Percentiles rank a stretch among this genome's conserved stretches.
Evolutionary conservation across 345 rosid genomes (phyloP).

Genomic region (Brassica rapa): DNA sequence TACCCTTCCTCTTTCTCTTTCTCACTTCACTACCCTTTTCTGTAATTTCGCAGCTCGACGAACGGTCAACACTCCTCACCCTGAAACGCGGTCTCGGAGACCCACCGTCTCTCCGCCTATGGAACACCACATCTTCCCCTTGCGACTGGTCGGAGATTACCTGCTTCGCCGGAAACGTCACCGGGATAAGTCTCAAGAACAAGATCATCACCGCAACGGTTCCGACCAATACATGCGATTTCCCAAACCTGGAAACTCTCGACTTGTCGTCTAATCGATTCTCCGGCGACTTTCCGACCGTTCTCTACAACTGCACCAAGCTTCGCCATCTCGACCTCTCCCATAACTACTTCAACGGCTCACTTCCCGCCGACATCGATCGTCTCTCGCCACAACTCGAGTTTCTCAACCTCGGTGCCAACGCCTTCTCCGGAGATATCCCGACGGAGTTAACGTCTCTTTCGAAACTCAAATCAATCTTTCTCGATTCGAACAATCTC

Average conservation of each 20-base stretch:
- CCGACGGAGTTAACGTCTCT: conserved; percentile 65
- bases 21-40: conserved; percentile 43
- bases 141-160: conserved; percentile 63
- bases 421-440: conserved; percentile 69
- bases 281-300: conserved; percentile 61
- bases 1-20: conserved; percentile 27
- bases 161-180: conserved; percentile 53
- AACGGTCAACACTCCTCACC: conserved; percentile 54
- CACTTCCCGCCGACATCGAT: conserved; percentile 62
- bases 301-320: conserved; percentile 61
- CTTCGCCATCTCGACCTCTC: conserved; percentile 64
- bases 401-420: conserved; percentile 52
- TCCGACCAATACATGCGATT: conserved; percentile 65
- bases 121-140: conserved; percentile 66
- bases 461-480: conserved; percentile 44
- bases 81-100: conserved; percentile 59
- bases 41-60: conserved; percentile 54
- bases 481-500: conserved; percentile 62
- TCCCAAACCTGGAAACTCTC: conserved; percentile 53
- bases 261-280: conserved; percentile 52
- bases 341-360: conserved; percentile 61
- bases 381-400: conserved; percentile 48
- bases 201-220: conserved; percentile 47
- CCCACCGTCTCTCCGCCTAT: conserved; percentile 55
- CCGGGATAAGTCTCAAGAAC: conserved; percentile 38